Evolutionary conservation across 768 basidiomycete species (phyloP).

Genomic region (Trametes gibbosa): DNA sequence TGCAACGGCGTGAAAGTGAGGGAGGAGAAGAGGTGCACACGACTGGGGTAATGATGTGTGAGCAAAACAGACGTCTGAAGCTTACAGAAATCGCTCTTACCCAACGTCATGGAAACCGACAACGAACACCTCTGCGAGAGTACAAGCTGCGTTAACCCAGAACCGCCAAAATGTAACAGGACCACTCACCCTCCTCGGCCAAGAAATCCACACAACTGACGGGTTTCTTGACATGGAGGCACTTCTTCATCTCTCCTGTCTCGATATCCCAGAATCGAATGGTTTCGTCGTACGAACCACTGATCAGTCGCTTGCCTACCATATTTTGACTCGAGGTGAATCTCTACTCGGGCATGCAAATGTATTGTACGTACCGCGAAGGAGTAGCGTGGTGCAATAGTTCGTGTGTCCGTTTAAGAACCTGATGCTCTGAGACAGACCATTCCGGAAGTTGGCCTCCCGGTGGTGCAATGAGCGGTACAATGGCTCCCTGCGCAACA

Average conservation of each 20-base stretch:
- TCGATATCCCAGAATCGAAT: slow-evolving; percentile 90
- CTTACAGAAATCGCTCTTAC: slow-evolving; percentile 36
- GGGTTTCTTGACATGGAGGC: slow-evolving; percentile 81
- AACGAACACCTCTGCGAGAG: slow-evolving; percentile 72
- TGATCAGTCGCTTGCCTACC: slow-evolving; percentile 75
- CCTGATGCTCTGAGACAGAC: slow-evolving; percentile 69
- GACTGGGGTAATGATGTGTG: slow-evolving; percentile 40
- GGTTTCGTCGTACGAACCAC: slow-evolving; percentile 89
- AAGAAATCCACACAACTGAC: slow-evolving; percentile 89
- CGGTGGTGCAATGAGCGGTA: slow-evolving; percentile 83
- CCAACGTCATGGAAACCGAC: slow-evolving; percentile 93
- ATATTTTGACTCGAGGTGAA: too few relatives aligned
- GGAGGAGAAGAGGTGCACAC: slow-evolving; percentile 86
- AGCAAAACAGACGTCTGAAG: background rate
- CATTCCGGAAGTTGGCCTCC: slow-evolving; percentile 79
- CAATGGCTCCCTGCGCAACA: slow-evolving; percentile 50
- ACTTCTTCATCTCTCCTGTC: slow-evolving; percentile 66
- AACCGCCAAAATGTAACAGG: background rate
- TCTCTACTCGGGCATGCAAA: too few relatives aligned
- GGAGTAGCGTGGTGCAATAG: slow-evolving; percentile 79
- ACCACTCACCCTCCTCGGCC: slow-evolving; percentile 64
- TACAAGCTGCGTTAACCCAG: too few relatives aligned
- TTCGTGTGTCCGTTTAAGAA: slow-evolving; percentile 84
- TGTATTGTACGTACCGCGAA: slow-evolving; percentile 42
- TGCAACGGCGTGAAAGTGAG: slow-evolving; percentile 81